Evolutionary conservation across 2,329 filamentous ascomycete species (phyloP).

Genomic region (Berkeleyomyces rouxiae): DNA sequence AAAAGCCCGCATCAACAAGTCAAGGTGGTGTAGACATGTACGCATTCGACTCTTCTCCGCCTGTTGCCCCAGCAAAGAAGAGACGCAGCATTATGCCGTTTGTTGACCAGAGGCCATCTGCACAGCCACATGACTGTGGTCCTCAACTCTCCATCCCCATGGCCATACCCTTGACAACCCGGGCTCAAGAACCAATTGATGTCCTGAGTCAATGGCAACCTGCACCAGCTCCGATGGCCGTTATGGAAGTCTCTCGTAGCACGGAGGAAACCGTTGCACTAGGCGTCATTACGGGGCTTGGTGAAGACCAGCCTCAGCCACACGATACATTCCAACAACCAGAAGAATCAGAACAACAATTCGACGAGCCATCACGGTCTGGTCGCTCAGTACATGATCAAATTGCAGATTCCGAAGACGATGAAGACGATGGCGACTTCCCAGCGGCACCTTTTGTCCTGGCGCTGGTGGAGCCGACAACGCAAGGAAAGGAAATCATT

Average conservation of each 20-base stretch:
- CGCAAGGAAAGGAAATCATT: slow-evolving; percentile 1
- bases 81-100: not conserved
- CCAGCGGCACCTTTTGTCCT: not conserved
- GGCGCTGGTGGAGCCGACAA: not conserved
- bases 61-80: not conserved
- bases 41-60: not conserved
- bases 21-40: not conserved
- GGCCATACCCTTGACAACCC: not conserved
- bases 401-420: slow-evolving; percentile 10
- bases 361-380: not conserved
- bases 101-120: not conserved
- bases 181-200: not conserved
- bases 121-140: not conserved
- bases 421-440: slow-evolving; percentile 10
- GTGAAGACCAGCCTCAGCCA: not conserved
- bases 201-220: not conserved
- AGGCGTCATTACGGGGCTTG: not conserved
- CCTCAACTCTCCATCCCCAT: not conserved
- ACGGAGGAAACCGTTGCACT: not conserved
- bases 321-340: not conserved
- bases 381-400: slow-evolving; percentile 3
- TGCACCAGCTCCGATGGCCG: slow-evolving; percentile 4
- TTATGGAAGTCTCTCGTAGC: slow-evolving; percentile 15
- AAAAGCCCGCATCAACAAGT: not conserved
- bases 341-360: not conserved